Conservation (phyloP, 1,284 basidiomycete species). For the Apiotrichum montevideense region DNA sequence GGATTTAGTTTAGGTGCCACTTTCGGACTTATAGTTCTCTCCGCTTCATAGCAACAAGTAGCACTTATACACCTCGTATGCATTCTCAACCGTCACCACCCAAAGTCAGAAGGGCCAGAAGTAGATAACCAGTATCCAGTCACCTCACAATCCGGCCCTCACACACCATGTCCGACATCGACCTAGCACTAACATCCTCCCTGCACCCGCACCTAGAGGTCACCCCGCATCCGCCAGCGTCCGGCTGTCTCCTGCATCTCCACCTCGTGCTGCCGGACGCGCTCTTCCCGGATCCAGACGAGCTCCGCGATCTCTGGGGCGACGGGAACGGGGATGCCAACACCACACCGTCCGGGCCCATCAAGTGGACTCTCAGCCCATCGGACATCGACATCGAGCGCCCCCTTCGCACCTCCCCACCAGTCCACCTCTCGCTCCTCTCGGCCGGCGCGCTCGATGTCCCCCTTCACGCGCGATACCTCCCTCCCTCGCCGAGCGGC, state of each 20-base stretch:
- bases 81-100: no score
- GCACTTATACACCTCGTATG: no score
- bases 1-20: no score
- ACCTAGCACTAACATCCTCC: constrained; percentile 3
- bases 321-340: neutral
- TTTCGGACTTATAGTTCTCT: no score
- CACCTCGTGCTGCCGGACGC: constrained; percentile 29
- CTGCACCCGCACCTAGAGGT: constrained; percentile 9
- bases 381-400: constrained; percentile 31
- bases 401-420: constrained; percentile 4
- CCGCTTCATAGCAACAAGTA: no score
- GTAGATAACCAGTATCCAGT: no score
- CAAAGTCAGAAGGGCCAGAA: no score
- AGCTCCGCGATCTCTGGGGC: constrained; percentile 19
- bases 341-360: no score
- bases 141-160: no score
- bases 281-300: constrained; percentile 31
- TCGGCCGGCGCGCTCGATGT: constrained; percentile 12
- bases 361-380: constrained; percentile 17
- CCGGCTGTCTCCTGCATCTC: constrained; percentile 11
- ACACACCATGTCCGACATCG: constrained; percentile 3
- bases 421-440: neutral
- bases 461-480: constrained; percentile 38
- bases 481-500: constrained; percentile 14
- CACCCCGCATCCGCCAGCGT: neutral